Base-by-base conservation (phyloP, 2,329 filamentous ascomycete species). In the Bipolaris victoriae region DNA sequence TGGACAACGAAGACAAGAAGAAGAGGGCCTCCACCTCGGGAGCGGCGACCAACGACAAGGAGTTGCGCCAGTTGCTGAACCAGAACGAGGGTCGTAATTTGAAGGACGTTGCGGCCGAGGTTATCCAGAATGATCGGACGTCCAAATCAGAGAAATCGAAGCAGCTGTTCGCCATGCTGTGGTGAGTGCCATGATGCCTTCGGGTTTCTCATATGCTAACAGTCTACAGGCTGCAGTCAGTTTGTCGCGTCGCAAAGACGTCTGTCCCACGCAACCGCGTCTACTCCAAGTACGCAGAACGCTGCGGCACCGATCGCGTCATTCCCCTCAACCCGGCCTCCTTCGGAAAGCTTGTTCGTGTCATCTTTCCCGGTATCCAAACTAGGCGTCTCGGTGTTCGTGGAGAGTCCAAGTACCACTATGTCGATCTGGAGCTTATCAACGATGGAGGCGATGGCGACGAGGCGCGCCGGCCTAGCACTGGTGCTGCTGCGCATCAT, bases 391-490 rank as follows among this genome's bases (percentile, higher is more conserved):
- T 99, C 11, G 95, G 95, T 61, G 93, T 98, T 45, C 88, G 95
- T 51, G 95, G 95, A 63, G 94, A 98, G 79, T 99, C 95, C 13
- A 99, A 99, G 75, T 99, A 99, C 76, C 95, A 99, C 77, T 99
- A 99, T 70, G 82, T 83, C 47, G 82, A 84, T 63, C 76, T 84
- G 36, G 81, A 80, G 37, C 78, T 83, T 33, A 78, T 78, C 55
- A 80, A 82, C 57, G 82, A 82, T 36, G 69, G 60, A 48, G 69
- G 70, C 13, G 70, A 74, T 40, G 62, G 49, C 20, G 69, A 72
- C 43, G 67, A 70, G 11, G 39, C 55, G 16, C 63, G 65, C 9
- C 64, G 67, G 16, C 58, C 66, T 40, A 68, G 60, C 41, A 63
- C 61, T 40, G 64, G 64, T 26, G 60, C 65, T n/a, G 62, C 59